Evolutionary conservation across 495 filamentous ascomycete species (phyloP), one percentile per base, ranked within the genome.

Genomic region (Aspergillus hancockii): DNA sequence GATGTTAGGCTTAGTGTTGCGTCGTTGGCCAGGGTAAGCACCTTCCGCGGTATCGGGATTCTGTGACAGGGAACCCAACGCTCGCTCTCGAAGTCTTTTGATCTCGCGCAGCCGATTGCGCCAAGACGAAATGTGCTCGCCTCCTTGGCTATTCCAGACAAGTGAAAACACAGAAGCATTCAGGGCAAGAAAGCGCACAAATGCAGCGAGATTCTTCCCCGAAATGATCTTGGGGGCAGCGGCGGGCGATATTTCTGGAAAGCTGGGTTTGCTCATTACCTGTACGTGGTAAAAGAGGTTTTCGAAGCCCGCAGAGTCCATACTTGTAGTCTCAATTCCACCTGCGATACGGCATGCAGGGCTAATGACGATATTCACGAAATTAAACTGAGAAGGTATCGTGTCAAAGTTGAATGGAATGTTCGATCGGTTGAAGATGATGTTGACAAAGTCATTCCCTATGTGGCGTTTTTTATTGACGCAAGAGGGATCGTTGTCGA

Each of bases 391-490:
- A 0, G 90, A 93, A 0, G 91, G 91, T 59, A 99, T 93, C 4
- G 91, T 97, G 71, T 96, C 86, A 65, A 97, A 95, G 55, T 84
- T 80, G 79, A 96, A 98, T 0, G 90, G 87, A 25, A 84, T 67
- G 23, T 96, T 93, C 16, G 93, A 97, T 58, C 94, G 90, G 69
- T 99, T 99, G 77, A 92, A 99, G 51, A 99, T 86, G 64, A 99
- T 96, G 65, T 95, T 98, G 62, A 99, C 95, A 65, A 88, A 95
- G 75, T 99, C 96, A 66, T 99, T 99, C 41, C 95, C 95, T 43
- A 96, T 92, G 66, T 99, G 96, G 4, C 86, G 81, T 71, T 99
- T 99, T 78, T 99, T 99, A 67, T 83, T 82, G 62, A 86, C 84
- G 63, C 88, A 92, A 14, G 81, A 79, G 14, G 88, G 85, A 65